Evolutionary conservation across 2,329 filamentous ascomycete species (phyloP), one percentile per base, ranked within the genome.

Genomic region (Orbilia javanica): DNA sequence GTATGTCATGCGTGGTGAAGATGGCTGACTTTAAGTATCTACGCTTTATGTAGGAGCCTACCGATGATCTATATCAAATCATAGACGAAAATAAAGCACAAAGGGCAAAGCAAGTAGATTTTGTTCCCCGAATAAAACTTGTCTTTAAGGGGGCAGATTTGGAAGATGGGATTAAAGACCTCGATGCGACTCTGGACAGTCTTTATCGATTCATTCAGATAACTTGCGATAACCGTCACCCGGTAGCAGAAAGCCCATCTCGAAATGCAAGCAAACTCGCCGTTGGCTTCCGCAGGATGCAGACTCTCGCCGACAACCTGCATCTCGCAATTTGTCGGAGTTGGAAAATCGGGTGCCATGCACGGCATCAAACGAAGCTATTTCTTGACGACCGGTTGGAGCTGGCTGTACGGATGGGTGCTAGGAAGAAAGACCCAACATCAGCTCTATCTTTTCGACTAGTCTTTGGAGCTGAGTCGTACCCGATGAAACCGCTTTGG

Each of bases 211-310:
- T 66, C 18, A 53, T 67, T 10, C 39, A 67, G 13, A 15, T 77
- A 15, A 50, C 57, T 18, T 77, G 57, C 39, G 48, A 65, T 11
- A 77, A 77, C 39, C 73, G 73, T 15, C 66, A 67, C 13, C 39
- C 50, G 10, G 39, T 46, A 3, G 66, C 18, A 3, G 73, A 70
- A n/a, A 71, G 67, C 15, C 60, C 73, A 0, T 66, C 73, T 22
- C 53, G 71, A 4, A 71, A 71, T 46, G 66, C 73, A 7, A 77
- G 57, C 36, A 77, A 71, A 60, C 42, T 77, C 5, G 73, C 73
- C 1, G 39, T 55, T 4, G 66, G 65, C 3, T 57, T 71, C n/a
- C 73, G 66, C 5, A 50, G 52, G 11, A 63, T 77, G 1, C 73
- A 70, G 15, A 71, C 29, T 22, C 55, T 77, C 4, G 73, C 73